These are phyloP conservation scores for Hypoxylon sp. DNA, from an alignment of 2,329 filamentous ascomycete species.

Conservation along the genomic window DNA sequence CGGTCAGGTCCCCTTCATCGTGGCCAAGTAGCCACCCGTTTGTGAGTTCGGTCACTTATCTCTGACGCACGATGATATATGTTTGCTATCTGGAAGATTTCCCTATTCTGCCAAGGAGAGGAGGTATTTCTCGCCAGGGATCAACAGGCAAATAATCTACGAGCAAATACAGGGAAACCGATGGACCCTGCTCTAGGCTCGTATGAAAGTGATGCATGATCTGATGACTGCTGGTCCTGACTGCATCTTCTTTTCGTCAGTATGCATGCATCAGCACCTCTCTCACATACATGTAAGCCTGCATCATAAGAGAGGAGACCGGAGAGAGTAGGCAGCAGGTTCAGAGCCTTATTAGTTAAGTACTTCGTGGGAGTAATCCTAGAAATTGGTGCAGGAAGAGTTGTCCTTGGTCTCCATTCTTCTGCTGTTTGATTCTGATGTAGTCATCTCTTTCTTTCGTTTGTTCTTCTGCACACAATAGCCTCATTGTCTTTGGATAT, in stretches of 20 bases:
- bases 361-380: slow-evolving; percentile 8
- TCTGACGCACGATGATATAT: slow-evolving; percentile 27
- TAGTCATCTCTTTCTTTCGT: slow-evolving; percentile 1
- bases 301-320: slow-evolving; percentile 21
- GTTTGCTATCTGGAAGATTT: slow-evolving; percentile 19
- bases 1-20: slow-evolving; percentile 17
- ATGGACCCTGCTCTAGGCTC: slow-evolving; percentile 8
- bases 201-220: slow-evolving; percentile 11
- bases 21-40: slow-evolving; percentile 35
- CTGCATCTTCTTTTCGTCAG: slow-evolving; percentile 19
- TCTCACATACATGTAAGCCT: slow-evolving; percentile 21
- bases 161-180: background rate
- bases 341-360: slow-evolving; percentile 3
- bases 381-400: slow-evolving; percentile 16
- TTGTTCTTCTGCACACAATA: slow-evolving; percentile 13
- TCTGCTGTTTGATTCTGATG: slow-evolving; percentile 13
- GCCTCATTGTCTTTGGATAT: slow-evolving; percentile 15
- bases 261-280: slow-evolving; percentile 23
- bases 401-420: slow-evolving; percentile 21
- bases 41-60: slow-evolving; percentile 6
- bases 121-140: slow-evolving; percentile 20
- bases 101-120: slow-evolving; percentile 28
- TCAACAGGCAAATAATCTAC: slow-evolving; percentile 18
- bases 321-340: slow-evolving; percentile 3
- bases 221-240: slow-evolving; percentile 24